Conservation (phyloP, 768 basidiomycete genomes). For the Paxillus involutus region DNA sequence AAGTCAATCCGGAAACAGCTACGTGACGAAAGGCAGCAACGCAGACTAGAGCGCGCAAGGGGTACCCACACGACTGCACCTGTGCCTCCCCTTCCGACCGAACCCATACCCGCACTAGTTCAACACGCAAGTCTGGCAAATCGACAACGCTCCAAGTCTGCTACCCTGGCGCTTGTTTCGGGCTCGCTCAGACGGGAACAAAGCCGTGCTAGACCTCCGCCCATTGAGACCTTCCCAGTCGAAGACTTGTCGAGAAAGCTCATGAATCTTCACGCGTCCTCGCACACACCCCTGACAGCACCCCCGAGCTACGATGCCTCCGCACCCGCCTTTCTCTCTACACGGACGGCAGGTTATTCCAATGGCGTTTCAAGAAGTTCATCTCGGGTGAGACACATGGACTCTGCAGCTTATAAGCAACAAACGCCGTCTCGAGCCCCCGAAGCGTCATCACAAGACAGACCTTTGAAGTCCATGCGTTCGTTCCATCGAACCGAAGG, state of each 20-base stretch:
- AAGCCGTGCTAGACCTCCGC: conserved; percentile 43
- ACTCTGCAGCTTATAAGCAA: conserved; percentile 14
- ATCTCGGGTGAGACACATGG: conserved; percentile 17
- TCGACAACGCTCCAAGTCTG: conserved; percentile 34
- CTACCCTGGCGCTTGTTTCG: conserved; percentile 17
- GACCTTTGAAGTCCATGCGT: conserved; percentile 46
- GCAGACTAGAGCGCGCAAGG: conserved; percentile 48
- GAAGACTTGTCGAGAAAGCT: conserved; percentile 64
- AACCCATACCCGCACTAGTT: conserved; percentile 28
- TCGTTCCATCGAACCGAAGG: conserved; percentile 59
- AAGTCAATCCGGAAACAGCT: conserved; percentile 74
- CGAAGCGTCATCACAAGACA: conserved; percentile 19
- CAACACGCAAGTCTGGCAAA: conserved; percentile 37
- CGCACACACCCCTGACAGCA: conserved; percentile 8
- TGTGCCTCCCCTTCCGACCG: conserved; percentile 14
- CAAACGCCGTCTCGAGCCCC: conserved; percentile 21
- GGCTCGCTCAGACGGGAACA: conserved; percentile 35
- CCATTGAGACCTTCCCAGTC: conserved; percentile 42
- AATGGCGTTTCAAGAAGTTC: conserved; percentile 20
- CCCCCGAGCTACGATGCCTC: conserved; percentile 11
- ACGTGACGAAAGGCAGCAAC: conserved; percentile 62
- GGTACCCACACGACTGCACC: conserved; percentile 20
- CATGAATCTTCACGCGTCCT: conserved; percentile 44
- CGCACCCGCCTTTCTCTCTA: conserved; percentile 5
- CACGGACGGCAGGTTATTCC: conserved; percentile 9